Evolutionary conservation across 768 basidiomycete species (phyloP), one percentile per base, ranked within the genome.

Genomic region (Mycena olivaceomarginata): DNA sequence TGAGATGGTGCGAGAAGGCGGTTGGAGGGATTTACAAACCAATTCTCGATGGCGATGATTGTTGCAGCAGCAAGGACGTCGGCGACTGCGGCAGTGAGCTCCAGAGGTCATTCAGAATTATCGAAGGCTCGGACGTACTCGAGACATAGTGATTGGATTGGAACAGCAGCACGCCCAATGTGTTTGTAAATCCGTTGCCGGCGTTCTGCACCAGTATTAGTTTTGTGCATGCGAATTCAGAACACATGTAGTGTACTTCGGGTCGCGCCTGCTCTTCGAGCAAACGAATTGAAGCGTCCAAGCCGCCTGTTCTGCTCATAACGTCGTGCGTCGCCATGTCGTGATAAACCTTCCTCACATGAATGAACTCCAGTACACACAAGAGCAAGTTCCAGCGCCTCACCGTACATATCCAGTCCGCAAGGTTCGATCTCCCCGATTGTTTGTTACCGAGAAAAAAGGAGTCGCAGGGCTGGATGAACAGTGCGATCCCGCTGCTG

Each of bases 381-480:
- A 5, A 16, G 39, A 2, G 43, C 41, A 48, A 8, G 12, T 5
- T n/a, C 3, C 31, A 31, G 31, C 31, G 9, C 10, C 67, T n/a
- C n/a, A 69, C 67, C 67, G 67, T 69, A 5, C 67, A 53, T n/a
- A 69, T 22, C 68, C 56, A 59, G 43, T 70, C 56, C 5, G 68
- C 56, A 8, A 41, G 41, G 25, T 70, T 22, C 15, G 56, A 41
- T 56, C 68, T 70, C 41, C 68, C 68, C 13, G 68, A 9, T 22
- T 8, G 48, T 13, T 37, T 11, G 7, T 16, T 12, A 11, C 12
- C 45, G 41, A 13, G 4, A 12, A 18, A 20, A 16, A 71, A 71
- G 46, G 63, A 22, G 46, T 22, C 15, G 22, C 70, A 71, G 3
- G 70, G 59, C 31, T 31, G 31, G 31, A 31, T 31, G 31, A 31